Percentiles rank a stretch among this genome's conserved stretches.
Evolutionary conservation across 176 grass and related monocot species (phyloP).

Genomic region (Oryza rufipogon): DNA sequence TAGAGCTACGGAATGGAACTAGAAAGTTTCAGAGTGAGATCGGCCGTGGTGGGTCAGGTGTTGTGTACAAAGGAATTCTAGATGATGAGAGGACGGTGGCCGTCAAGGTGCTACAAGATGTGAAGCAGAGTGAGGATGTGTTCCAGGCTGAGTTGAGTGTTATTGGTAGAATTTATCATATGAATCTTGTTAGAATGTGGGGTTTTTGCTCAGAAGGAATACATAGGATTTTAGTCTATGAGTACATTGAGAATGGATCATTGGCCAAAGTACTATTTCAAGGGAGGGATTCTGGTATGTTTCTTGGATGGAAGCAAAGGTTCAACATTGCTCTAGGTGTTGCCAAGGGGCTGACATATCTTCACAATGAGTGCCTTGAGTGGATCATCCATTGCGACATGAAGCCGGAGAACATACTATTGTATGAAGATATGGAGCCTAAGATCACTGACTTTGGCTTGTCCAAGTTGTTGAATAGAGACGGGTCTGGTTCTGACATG

Average conservation of each 20-base stretch:
- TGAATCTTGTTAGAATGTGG: conserved; percentile 42
- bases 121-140: conserved; percentile 36
- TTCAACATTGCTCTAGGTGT: conserved; percentile 20
- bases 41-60: conserved; percentile 51
- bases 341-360: conserved; percentile 26
- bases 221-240: conserved; percentile 29
- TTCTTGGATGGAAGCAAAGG: conserved; percentile 22
- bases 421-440: conserved; percentile 23
- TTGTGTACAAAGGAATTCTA: conserved; percentile 56
- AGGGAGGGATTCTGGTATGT: neutral
- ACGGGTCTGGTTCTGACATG: neutral
- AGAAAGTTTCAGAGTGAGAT: conserved; percentile 39
- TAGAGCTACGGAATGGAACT: conserved; percentile 51
- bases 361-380: conserved; percentile 30
- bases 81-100: conserved; percentile 35
- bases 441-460: conserved; percentile 36
- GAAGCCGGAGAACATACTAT: conserved; percentile 25
- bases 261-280: neutral
- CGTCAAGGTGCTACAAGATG: conserved; percentile 46
- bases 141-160: conserved; percentile 37
- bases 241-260: conserved; percentile 31
- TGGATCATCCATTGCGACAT: conserved; percentile 38
- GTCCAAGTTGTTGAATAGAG: conserved; percentile 7
- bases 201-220: conserved; percentile 28
- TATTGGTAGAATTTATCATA: conserved; percentile 38